A percentile compares a stretch with the other conserved stretches of the same genome.
Evolutionary conservation across 2,329 filamentous ascomycete species (phyloP).

Genomic region (Diaporthe sp.): DNA sequence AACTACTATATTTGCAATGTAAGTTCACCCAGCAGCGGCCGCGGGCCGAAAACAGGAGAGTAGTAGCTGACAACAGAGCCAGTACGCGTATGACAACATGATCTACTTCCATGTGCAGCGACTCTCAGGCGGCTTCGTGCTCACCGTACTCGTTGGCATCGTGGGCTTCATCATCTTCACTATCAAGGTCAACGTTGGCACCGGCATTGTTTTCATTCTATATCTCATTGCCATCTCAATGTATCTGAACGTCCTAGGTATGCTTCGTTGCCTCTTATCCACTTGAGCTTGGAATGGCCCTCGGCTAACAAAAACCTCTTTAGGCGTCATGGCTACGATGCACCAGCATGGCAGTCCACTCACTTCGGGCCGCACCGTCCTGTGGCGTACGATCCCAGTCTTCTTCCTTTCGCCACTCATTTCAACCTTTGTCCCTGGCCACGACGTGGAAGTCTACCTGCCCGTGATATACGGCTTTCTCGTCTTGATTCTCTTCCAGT

Average conservation of each 20-base stretch:
- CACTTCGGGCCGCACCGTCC: conserved; percentile 68
- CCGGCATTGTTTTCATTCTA: conserved; percentile 70
- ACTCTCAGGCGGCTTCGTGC: conserved; percentile 63
- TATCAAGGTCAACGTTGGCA: conserved; percentile 55
- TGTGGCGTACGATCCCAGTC: conserved; percentile 68
- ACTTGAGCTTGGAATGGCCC: conserved; percentile 46
- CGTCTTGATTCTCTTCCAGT: conserved; percentile 62
- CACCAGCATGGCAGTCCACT: conserved; percentile 68
- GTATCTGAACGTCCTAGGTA: conserved; percentile 71
- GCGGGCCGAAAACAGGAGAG: background rate
- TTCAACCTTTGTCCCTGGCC: conserved; percentile 63
- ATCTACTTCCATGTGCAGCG: conserved; percentile 57
- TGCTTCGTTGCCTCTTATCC: conserved; percentile 52
- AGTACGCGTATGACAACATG: conserved; percentile 57
- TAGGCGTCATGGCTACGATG: conserved; percentile 60
- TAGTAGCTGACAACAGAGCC: conserved; percentile 12
- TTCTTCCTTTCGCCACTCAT: conserved; percentile 70
- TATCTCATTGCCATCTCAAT: conserved; percentile 71
- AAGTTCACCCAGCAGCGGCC: conserved; percentile 32
- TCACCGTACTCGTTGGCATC: conserved; percentile 54
- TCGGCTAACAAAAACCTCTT: conserved; percentile 17
- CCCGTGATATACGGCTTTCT: conserved; percentile 68
- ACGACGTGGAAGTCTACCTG: conserved; percentile 71
- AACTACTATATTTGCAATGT: conserved; percentile 69
- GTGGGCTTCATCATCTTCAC: conserved; percentile 66